Percentiles rank a stretch among this genome's conserved stretches.
These are phyloP conservation scores for Rhodamnia rubescens DNA, from an alignment of 345 rosid species.

Conservation along the genomic window DNA sequence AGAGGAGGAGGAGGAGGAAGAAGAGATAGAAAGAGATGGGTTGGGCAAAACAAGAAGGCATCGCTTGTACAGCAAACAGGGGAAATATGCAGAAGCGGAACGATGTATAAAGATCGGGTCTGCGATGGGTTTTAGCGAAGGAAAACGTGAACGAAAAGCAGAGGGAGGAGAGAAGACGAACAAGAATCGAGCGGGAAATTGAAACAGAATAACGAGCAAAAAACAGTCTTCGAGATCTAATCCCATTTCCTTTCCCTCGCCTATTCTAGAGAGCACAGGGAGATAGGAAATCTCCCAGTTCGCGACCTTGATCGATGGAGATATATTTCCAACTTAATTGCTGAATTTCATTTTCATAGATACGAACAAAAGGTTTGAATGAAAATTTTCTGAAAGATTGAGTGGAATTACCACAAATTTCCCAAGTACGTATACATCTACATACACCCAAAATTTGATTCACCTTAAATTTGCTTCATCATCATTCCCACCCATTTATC, in stretches of 20 bases:
- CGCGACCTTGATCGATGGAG: not conserved
- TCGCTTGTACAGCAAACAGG: slow-evolving; percentile 2
- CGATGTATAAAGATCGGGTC: not conserved
- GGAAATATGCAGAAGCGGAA: slow-evolving; percentile 4
- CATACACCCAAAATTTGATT: not conserved
- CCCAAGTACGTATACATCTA: not conserved
- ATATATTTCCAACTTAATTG: not conserved
- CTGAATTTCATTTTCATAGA: not conserved
- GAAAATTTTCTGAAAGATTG: not conserved
- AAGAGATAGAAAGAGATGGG: not conserved
- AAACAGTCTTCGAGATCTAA: not conserved
- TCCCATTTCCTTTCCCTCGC: not conserved
- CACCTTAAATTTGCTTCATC: too few relatives aligned
- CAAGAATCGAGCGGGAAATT: not conserved
- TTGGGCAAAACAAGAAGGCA: not conserved
- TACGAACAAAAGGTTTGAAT: not conserved
- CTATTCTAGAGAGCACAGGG: not conserved
- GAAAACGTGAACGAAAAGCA: not conserved
- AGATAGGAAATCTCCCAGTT: not conserved
- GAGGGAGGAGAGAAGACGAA: not conserved
- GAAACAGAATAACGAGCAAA: not conserved
- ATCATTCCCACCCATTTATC: too few relatives aligned
- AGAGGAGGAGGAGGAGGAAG: slow-evolving; percentile 22
- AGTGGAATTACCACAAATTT: not conserved
- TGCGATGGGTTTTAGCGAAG: not conserved